Evolutionary conservation across 2,329 filamentous ascomycete genomes (phyloP).

Genomic region (Neoascochyta sp.): DNA sequence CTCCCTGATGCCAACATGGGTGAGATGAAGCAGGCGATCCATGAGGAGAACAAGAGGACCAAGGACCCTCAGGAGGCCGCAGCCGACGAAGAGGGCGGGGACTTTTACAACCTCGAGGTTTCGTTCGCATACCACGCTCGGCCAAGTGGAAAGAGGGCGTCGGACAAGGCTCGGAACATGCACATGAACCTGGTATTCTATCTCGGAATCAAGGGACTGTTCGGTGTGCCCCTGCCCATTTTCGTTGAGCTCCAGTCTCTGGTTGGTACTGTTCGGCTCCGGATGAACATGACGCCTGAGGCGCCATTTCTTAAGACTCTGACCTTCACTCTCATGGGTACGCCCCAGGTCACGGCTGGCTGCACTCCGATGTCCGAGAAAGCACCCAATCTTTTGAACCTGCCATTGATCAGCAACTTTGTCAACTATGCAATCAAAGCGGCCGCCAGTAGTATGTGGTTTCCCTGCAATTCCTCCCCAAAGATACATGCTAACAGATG

Average conservation of each 20-base stretch:
- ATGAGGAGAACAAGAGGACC: slow-evolving; percentile 70
- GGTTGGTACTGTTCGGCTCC: slow-evolving; percentile 80
- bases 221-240: slow-evolving; percentile 82
- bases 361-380: slow-evolving; percentile 91
- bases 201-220: slow-evolving; percentile 80
- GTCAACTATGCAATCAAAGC: slow-evolving; percentile 92
- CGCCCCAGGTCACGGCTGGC: slow-evolving; percentile 83
- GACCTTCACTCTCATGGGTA: slow-evolving; percentile 90
- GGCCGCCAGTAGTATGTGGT: slow-evolving; percentile 57
- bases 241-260: slow-evolving; percentile 86
- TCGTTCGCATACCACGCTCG: slow-evolving; percentile 88
- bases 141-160: slow-evolving; percentile 65
- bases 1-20: slow-evolving; percentile 78
- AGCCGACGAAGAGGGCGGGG: slow-evolving; percentile 83
- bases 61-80: slow-evolving; percentile 85
- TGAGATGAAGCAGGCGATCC: slow-evolving; percentile 77
- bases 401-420: slow-evolving; percentile 92
- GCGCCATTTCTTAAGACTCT: slow-evolving; percentile 89
- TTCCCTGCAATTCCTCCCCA: too few species aligned
- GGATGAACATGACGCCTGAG: slow-evolving; percentile 81
- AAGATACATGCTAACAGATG: slow-evolving; percentile 28
- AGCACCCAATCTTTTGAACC: slow-evolving; percentile 84
- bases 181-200: slow-evolving; percentile 97
- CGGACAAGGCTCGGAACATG: slow-evolving; percentile 88
- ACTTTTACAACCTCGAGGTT: slow-evolving; percentile 89